phyloP scores from a whole-genome alignment of 352 stramenopile genomes.

The Phytophthora fragariae region DNA sequence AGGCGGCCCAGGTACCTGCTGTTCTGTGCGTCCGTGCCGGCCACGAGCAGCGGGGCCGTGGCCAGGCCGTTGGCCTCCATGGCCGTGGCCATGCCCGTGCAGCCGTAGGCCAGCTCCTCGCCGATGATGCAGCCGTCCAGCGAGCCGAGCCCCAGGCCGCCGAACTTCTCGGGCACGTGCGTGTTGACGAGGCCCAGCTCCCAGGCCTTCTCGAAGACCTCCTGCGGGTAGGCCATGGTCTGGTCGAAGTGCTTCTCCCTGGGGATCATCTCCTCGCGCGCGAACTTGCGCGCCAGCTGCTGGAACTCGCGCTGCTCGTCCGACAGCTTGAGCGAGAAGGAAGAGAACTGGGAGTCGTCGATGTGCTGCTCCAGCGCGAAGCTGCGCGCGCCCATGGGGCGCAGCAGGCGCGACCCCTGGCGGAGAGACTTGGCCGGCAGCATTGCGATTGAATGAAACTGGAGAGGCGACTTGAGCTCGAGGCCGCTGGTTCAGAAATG shows the following conservation, averaged over 20 bases:
- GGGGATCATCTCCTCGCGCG: constrained; percentile 91
- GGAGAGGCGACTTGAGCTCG: not conserved
- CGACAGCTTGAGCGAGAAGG: constrained; percentile 85
- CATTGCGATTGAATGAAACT: not conserved
- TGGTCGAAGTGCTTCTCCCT: constrained; percentile 85
- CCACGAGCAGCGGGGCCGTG: constrained; percentile 85
- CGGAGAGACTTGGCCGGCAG: constrained; percentile 27
- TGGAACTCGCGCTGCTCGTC: constrained; percentile 91
- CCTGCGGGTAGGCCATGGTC: constrained; percentile 87
- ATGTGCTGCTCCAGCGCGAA: constrained; percentile 56
- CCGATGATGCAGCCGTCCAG: constrained; percentile 89
- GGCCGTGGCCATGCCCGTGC: constrained; percentile 92
- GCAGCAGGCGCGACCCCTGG: constrained; percentile 22
- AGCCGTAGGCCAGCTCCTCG: constrained; percentile 92
- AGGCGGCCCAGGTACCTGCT: constrained; percentile 90
- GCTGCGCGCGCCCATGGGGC: constrained; percentile 29
- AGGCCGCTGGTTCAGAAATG: constrained; percentile 23
- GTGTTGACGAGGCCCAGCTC: constrained; percentile 90
- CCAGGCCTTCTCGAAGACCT: constrained; percentile 91
- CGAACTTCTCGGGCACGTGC: constrained; percentile 88
- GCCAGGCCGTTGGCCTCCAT: constrained; percentile 91
- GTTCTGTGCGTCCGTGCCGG: constrained; percentile 81
- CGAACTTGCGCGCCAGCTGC: constrained; percentile 88
- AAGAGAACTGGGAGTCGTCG: constrained; percentile 57
- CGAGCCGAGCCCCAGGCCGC: constrained; percentile 79